Conservation (phyloP, 1,284 basidiomycete genomes). For the Moniliophthora roreri region DNA sequence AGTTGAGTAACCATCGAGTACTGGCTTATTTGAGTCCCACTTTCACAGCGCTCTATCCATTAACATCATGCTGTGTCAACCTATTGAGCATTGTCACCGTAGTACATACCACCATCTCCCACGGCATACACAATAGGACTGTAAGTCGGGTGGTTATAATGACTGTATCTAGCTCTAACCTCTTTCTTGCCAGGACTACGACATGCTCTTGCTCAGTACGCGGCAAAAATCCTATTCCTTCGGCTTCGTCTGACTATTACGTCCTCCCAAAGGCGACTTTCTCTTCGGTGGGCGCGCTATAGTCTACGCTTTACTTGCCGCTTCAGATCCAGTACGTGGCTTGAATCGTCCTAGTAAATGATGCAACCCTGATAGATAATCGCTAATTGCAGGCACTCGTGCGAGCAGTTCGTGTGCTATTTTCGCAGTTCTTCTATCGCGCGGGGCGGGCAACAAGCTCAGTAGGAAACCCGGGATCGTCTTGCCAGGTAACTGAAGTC, state of each 20-base stretch:
- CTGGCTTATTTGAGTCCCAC: not conserved
- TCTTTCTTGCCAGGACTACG: not conserved
- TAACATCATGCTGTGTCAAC: slow-evolving; percentile 19
- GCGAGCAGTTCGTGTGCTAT: too few species aligned
- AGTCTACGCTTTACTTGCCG: slow-evolving; percentile 24
- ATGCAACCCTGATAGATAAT: too few species aligned
- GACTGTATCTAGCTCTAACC: slow-evolving; percentile 4
- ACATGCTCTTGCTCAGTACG: not conserved
- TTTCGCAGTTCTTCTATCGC: too few species aligned
- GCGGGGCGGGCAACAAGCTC: too few species aligned
- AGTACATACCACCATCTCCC: slow-evolving; percentile 16
- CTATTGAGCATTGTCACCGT: slow-evolving; percentile 17
- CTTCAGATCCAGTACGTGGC: slow-evolving; percentile 23
- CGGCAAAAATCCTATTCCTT: not conserved
- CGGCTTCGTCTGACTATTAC: slow-evolving; percentile 6
- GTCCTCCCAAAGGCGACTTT: not conserved
- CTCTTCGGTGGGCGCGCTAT: slow-evolving; percentile 25
- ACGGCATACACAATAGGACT: slow-evolving; percentile 18
- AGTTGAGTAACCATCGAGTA: not conserved
- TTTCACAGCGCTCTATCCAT: slow-evolving; percentile 17
- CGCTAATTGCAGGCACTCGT: too few species aligned
- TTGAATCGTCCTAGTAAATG: too few species aligned
- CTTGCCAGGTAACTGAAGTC: too few species aligned
- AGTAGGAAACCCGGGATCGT: too few species aligned
- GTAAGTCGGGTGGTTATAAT: slow-evolving; percentile 13